A percentile compares a stretch with the other conserved stretches of the same genome.
Evolutionary conservation across 495 filamentous ascomycete species (phyloP).

Genomic region (Penicillium pulvis): DNA sequence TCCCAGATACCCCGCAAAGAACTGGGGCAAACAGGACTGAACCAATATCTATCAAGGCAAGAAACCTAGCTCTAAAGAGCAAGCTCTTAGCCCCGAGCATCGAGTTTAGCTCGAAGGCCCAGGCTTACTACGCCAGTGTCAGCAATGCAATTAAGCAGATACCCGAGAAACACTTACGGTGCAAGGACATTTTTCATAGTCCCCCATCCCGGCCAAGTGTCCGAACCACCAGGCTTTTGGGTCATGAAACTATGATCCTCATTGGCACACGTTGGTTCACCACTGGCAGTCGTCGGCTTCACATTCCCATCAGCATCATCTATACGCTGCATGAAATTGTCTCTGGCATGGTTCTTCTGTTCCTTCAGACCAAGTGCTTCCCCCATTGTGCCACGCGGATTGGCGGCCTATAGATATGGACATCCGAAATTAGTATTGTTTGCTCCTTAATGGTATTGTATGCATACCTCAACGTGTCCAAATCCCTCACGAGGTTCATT

Average conservation of each 20-base stretch:
- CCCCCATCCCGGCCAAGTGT: constrained; percentile 40
- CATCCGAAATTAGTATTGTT: not conserved
- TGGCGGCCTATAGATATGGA: constrained; percentile 18
- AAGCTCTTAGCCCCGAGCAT: constrained; percentile 2
- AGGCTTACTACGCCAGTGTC: not conserved
- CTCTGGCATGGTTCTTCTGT: constrained; percentile 36
- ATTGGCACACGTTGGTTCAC: constrained; percentile 26
- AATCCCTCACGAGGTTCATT: constrained; percentile 15
- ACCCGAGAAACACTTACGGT: constrained; percentile 20
- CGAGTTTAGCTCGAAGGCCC: not conserved
- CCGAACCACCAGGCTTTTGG: constrained; percentile 33
- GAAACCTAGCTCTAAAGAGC: no score
- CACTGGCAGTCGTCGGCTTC: constrained; percentile 10
- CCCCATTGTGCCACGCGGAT: constrained; percentile 30
- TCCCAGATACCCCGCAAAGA: not conserved
- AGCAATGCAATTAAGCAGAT: not conserved
- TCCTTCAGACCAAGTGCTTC: constrained; percentile 32
- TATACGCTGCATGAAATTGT: constrained; percentile 24
- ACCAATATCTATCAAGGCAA: no score
- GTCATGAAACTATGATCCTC: constrained; percentile 45
- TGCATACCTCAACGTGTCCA: constrained; percentile 33
- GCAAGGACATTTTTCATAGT: constrained; percentile 25
- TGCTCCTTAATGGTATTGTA: not conserved
- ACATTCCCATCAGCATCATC: constrained; percentile 10
- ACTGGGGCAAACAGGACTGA: no score